These are phyloP conservation scores for Mimosa bimucronata DNA, from an alignment of 306 rosid genomes.

Conservation along the genomic window DNA sequence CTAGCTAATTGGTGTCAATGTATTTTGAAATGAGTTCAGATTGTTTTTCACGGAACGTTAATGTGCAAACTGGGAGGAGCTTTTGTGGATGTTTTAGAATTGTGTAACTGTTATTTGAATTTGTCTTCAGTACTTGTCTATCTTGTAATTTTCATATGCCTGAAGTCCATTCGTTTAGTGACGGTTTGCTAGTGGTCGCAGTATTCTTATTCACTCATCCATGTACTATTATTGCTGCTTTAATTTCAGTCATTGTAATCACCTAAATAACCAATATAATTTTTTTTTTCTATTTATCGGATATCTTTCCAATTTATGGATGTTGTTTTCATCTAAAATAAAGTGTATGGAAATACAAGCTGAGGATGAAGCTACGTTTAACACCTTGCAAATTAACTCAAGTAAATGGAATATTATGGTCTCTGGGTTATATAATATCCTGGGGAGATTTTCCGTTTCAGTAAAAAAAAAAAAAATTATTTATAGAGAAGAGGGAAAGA, in stretches of 20 bases:
- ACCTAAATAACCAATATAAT: neutral
- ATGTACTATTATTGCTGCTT: neutral
- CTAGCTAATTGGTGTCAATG: slow-evolving; percentile 8
- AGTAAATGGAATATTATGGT: neutral
- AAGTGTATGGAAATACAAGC: neutral
- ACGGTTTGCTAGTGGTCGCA: neutral
- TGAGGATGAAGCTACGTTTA: neutral
- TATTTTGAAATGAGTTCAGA: neutral
- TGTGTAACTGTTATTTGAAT: neutral
- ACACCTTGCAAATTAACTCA: neutral
- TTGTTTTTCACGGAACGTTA: slow-evolving; percentile 11
- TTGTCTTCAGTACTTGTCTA: neutral
- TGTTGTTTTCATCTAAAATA: slow-evolving; percentile 12
- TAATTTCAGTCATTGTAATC: neutral
- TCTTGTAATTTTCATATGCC: neutral
- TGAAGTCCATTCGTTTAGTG: neutral
- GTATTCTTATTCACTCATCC: neutral
- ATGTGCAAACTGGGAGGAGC: slow-evolving; percentile 5
- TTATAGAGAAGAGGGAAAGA: neutral
- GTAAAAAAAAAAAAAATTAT: neutral
- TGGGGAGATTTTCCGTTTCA: slow-evolving; percentile 2
- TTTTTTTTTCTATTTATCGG: neutral
- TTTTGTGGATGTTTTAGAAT: neutral
- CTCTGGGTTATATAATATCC: neutral
- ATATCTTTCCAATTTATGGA: neutral